phyloP scores from a whole-genome alignment of 306 rosid genomes.

The Corylus avellana region DNA sequence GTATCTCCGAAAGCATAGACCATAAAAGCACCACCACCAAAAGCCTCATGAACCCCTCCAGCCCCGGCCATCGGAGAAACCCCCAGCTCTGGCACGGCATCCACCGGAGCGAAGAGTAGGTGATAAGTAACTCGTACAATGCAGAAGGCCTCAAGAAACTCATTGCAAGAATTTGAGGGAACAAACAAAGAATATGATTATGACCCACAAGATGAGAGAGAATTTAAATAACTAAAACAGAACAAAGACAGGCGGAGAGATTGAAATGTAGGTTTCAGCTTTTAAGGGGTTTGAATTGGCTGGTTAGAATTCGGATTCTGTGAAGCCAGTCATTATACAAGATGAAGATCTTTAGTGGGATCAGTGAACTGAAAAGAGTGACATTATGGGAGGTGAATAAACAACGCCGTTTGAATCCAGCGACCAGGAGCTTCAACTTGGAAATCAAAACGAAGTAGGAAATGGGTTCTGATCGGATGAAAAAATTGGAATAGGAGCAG shows the following conservation, averaged over 20 bases:
- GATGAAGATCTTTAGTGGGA: neutral
- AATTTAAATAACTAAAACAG: neutral
- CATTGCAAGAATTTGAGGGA: slow-evolving; percentile 31
- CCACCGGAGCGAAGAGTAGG: slow-evolving; percentile 53
- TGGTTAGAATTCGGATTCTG: neutral
- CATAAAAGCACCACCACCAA: slow-evolving; percentile 66
- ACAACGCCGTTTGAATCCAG: neutral
- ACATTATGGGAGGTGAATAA: neutral
- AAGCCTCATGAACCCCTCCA: slow-evolving; percentile 69
- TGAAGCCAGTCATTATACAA: neutral
- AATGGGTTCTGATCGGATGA: neutral
- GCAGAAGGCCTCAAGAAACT: slow-evolving; percentile 75
- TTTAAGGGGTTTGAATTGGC: neutral
- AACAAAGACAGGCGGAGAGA: neutral
- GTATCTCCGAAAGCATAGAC: slow-evolving; percentile 69
- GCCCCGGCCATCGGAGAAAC: slow-evolving; percentile 79
- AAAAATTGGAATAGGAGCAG: neutral
- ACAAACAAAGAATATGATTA: neutral
- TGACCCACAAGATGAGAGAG: neutral
- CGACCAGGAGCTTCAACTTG: neutral
- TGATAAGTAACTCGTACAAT: slow-evolving; percentile 40
- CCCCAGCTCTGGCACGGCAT: slow-evolving; percentile 84
- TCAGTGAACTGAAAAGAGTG: neutral
- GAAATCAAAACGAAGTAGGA: neutral
- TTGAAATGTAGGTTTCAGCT: slow-evolving; percentile 3